Conservation (phyloP, 805 yeast genomes). For the Wickerhamiella allomyrinae region DNA sequence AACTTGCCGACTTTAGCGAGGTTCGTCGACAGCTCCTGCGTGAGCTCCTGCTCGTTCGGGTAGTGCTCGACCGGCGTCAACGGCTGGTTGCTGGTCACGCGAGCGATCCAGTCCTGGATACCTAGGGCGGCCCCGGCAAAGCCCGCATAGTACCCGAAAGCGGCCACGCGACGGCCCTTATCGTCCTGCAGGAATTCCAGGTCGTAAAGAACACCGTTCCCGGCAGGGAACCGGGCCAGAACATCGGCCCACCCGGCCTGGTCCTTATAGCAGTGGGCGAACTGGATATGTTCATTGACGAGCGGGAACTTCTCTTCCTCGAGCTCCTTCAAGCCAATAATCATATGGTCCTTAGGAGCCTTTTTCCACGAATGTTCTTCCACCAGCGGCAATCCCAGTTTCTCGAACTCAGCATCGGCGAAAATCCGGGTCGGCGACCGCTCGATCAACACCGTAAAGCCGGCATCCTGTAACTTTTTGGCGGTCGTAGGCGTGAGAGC, state of each 20-base stretch:
- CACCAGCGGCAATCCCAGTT: slow-evolving; percentile 73
- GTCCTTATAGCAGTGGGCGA: slow-evolving; percentile 96
- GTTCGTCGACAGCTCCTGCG: slow-evolving; percentile 59
- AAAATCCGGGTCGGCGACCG: slow-evolving; percentile 76
- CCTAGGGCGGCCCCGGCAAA: slow-evolving; percentile 99
- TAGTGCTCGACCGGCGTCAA: slow-evolving; percentile 73
- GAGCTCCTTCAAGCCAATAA: slow-evolving; percentile 87
- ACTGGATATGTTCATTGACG: slow-evolving; percentile 91
- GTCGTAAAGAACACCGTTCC: slow-evolving; percentile 83
- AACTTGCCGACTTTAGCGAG: slow-evolving; percentile 34
- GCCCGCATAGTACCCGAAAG: slow-evolving; percentile 99
- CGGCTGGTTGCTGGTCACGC: slow-evolving; percentile 49
- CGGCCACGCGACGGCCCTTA: slow-evolving; percentile 96
- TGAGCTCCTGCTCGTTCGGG: slow-evolving; percentile 60
- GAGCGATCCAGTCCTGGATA: slow-evolving; percentile 84
- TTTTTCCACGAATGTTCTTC: slow-evolving; percentile 86
- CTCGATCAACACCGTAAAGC: slow-evolving; percentile 80
- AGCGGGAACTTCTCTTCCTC: slow-evolving; percentile 90
- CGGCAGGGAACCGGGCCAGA: slow-evolving; percentile 73
- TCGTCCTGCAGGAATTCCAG: slow-evolving; percentile 89
- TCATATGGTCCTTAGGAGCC: slow-evolving; percentile 83
- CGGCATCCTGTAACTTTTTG: slow-evolving; percentile 55
- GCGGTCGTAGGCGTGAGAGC: slow-evolving; percentile 90
- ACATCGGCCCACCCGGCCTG: slow-evolving; percentile 97
- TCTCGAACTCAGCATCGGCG: slow-evolving; percentile 54